Evolutionary conservation across 2,329 filamentous ascomycete species (phyloP).

Genomic region (Fusarium verticillioides): DNA sequence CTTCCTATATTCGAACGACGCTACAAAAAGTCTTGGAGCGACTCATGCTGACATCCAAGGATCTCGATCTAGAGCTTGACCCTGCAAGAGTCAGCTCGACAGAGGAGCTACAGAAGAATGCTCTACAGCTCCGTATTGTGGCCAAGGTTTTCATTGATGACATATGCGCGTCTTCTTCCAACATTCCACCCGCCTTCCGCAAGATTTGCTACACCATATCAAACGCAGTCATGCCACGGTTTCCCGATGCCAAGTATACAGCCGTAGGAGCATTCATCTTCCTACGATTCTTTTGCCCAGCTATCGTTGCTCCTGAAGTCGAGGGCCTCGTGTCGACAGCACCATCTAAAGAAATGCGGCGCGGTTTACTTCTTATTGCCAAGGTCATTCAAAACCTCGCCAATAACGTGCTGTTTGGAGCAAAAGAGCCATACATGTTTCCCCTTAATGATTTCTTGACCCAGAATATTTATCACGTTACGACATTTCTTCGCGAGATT

Average conservation of each 20-base stretch:
- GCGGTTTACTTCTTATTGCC: slow-evolving; percentile 74
- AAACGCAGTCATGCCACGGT: slow-evolving; percentile 69
- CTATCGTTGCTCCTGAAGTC: slow-evolving; percentile 75
- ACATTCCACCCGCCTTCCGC: slow-evolving; percentile 71
- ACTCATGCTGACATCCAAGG: slow-evolving; percentile 73
- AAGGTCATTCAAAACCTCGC: slow-evolving; percentile 78
- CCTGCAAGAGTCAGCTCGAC: slow-evolving; percentile 68
- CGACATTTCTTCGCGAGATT: slow-evolving; percentile 73
- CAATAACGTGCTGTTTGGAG: slow-evolving; percentile 77
- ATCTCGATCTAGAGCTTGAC: slow-evolving; percentile 75
- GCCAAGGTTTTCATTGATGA: slow-evolving; percentile 78
- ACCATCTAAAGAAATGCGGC: slow-evolving; percentile 75
- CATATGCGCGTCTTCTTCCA: slow-evolving; percentile 71
- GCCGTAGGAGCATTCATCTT: slow-evolving; percentile 79
- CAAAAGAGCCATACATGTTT: slow-evolving; percentile 79
- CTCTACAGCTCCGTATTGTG: slow-evolving; percentile 72
- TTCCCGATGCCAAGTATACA: slow-evolving; percentile 77
- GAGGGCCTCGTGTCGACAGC: slow-evolving; percentile 71
- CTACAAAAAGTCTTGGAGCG: slow-evolving; percentile 74
- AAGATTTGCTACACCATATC: slow-evolving; percentile 76
- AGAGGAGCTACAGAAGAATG: slow-evolving; percentile 74
- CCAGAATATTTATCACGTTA: slow-evolving; percentile 75
- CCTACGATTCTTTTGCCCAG: slow-evolving; percentile 77
- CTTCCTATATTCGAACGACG: slow-evolving; percentile 70
- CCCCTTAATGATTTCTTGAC: slow-evolving; percentile 75